Base-by-base conservation (phyloP, 768 basidiomycete species). In the Dendrothele bispora region DNA sequence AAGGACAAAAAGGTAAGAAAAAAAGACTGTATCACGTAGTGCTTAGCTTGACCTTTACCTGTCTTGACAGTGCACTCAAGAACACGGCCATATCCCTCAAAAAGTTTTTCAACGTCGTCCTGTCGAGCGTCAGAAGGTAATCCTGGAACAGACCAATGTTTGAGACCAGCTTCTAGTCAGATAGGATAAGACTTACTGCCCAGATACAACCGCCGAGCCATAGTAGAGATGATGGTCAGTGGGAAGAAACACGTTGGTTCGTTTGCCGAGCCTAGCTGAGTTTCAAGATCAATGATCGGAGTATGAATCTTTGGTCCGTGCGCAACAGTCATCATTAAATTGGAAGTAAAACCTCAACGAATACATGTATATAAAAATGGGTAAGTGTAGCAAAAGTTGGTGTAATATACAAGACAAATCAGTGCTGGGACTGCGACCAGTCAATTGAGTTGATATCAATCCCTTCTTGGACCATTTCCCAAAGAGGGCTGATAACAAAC, bases 391-490 rank as follows among this genome's bases (percentile, higher is more conserved):
- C 15, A 20, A 35, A 39, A 29, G 47, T 48, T 22, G 25, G 40
- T 39, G 32, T 34, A 40, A 44, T 39, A 49, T n/a, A 41, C 30
- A 21, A 22, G 43, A 42, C 45, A 50, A 49, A 43, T 70, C 66
- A 79, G 55, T 78, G 75, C 63, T 81, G 90, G 51, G 89, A 84
- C 81, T 85, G 90, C 38, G 90, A 88, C 95, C 95, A 98, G 69
- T 98, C 81, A 63, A 98, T 99, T 15, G 88, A 78, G 62, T 84
- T 93, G 57, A 98, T 81, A 65, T 99, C 97, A 50, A 98, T 95
- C 35, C 95, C 95, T 64, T 98, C 97, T 69, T 97, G 93, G 14
- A 98, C 95, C 95, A 99, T 98, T 72, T 99, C 97, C 95, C 95
- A 99, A 45, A 99, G 69, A 27, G 97, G 97, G 61, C 92, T 91